Base-by-base conservation (phyloP, 176 grass and related monocot species). In the Eragrostis nindensis region DNA sequence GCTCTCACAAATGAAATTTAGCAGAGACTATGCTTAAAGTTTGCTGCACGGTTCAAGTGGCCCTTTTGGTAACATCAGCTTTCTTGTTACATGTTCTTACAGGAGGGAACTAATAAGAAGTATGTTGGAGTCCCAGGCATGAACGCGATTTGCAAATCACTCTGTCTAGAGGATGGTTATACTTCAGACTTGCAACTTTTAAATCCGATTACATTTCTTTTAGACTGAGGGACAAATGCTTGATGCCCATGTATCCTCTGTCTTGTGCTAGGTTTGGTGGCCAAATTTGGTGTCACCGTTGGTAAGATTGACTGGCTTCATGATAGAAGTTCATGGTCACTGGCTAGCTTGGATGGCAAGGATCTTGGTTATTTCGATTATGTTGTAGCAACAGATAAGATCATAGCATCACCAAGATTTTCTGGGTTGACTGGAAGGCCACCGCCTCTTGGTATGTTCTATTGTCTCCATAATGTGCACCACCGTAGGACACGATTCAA, bases 101-200 rank as follows among this genome's bases (percentile, higher is more conserved):
- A 95, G 95, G 90, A 91, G 68, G 88, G 60, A 68, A 68, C 55
- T 47, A 52, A 29, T 38, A 93, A 87, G 81, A 97, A 94, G 67
- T 98, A 91, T 87, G 95, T 98, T 8, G 92, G 92, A 73, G 75
- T 91, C 46, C 92, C 92, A 62, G 83, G 81, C 73, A 98, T 98
- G 95, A 98, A 93, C 79, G 89, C 92, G 19, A 86, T 98, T 83
- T 98, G 95, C 83, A 95, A 98, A 93, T 78, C 86, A 41, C 86
- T 98, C 38, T 98, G 95, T 56, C 43, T 25, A 76, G 81, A 89
- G 75, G 85, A 83, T 76, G 95, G 95, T 98, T 85, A 87, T 87
- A 66, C 43, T 32, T 74, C 61, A 67, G 13, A 55, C 21, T 54
- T 42, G 7, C 21, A 55, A 57, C 21, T 44, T 16, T 64, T 40